Evolutionary conservation across 768 basidiomycete species (phyloP).

Genomic region (Atractiella rhizophila): DNA sequence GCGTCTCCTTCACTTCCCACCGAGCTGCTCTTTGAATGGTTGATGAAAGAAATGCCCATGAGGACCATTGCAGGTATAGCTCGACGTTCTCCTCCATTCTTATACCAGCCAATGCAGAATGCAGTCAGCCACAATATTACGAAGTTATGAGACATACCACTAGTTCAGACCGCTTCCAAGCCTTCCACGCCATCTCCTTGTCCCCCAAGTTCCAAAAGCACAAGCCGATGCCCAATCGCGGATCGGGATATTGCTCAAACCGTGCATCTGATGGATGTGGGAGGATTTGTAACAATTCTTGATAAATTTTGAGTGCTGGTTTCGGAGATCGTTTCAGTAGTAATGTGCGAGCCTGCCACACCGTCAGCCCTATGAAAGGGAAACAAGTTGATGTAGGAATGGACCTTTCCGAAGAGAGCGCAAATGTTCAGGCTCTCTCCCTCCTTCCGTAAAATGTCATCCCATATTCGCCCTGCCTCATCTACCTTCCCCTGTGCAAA

Average conservation of each 20-base stretch:
- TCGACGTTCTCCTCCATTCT: no score
- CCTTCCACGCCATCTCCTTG: conserved; percentile 50
- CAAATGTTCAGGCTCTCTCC: conserved; percentile 73
- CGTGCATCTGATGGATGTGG: conserved; percentile 30
- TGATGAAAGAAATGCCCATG: no score
- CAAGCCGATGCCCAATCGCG: conserved; percentile 80
- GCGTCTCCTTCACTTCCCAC: no score
- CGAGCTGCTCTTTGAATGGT: no score
- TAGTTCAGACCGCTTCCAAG: conserved; percentile 78
- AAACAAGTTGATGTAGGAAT: conserved; percentile 1
- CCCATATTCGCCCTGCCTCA: conserved; percentile 56
- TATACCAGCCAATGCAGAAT: no score
- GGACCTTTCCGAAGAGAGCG: conserved; percentile 62
- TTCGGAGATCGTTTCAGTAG: conserved; percentile 45
- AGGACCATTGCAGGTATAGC: no score
- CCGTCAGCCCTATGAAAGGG: conserved; percentile 1
- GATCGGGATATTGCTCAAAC: conserved; percentile 66
- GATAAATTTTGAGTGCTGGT: conserved; percentile 60
- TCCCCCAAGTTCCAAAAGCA: conserved; percentile 79
- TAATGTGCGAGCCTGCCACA: conserved; percentile 52
- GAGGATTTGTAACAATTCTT: conserved; percentile 49
- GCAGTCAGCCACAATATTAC: neutral
- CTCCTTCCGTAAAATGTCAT: conserved; percentile 45
- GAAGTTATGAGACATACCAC: conserved; percentile 17
- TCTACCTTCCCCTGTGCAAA: conserved; percentile 56